Evolutionary conservation across 2,329 filamentous ascomycete species (phyloP).

Genomic region (Aspergillus caelatus): DNA sequence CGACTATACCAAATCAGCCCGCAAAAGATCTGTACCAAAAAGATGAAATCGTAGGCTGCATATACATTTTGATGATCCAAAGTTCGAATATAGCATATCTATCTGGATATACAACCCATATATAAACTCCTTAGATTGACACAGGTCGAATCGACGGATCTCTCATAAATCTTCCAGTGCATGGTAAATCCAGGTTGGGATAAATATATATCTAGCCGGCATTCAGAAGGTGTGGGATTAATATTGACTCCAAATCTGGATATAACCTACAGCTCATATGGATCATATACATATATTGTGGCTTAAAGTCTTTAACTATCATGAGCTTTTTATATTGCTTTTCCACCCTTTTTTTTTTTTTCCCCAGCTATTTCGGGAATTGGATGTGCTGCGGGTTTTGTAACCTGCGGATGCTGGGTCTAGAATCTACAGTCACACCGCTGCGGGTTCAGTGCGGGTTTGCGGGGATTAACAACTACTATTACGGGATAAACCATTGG

Average conservation of each 20-base stretch:
- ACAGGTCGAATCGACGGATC: not conserved
- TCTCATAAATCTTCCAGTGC: not conserved
- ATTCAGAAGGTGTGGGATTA: too few species aligned
- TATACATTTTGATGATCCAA: not conserved
- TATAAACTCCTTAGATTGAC: accelerated
- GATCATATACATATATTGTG: not conserved
- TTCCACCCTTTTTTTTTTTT: too few species aligned
- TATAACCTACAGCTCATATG: too few species aligned
- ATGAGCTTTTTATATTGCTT: not conserved
- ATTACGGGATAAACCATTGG: not conserved
- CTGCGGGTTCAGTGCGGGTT: not conserved
- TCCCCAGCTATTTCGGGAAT: not conserved
- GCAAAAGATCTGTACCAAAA: not conserved
- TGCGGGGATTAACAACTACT: not conserved
- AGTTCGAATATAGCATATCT: not conserved
- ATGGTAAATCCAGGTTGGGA: not conserved
- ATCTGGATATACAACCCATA: not conserved
- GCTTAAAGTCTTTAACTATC: too few species aligned
- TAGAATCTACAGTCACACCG: not conserved
- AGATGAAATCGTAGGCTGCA: not conserved
- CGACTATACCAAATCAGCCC: too few species aligned
- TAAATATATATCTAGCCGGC: not conserved
- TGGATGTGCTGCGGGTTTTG: not conserved
- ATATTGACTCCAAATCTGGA: too few species aligned
- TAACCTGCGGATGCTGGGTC: not conserved